These are phyloP conservation scores for Buddleja alternifolia DNA, from an alignment of 257 asterid genomes.

Conservation along the genomic window DNA sequence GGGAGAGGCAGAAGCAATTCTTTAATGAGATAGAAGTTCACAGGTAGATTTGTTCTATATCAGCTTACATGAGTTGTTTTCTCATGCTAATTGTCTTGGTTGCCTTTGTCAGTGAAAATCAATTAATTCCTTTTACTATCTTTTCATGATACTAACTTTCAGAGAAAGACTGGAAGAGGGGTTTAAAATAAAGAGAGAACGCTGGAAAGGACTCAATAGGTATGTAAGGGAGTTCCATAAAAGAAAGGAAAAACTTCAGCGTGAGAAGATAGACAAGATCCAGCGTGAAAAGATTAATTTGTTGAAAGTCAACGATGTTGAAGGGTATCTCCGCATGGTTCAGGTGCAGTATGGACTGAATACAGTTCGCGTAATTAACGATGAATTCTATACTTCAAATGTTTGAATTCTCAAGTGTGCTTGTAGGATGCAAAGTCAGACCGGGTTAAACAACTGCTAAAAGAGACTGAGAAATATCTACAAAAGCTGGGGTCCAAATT, in stretches of 20 bases:
- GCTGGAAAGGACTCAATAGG: slow-evolving; percentile 90
- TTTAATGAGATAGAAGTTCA: slow-evolving; percentile 93
- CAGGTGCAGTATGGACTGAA: slow-evolving; percentile 58
- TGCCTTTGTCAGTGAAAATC: slow-evolving; percentile 15
- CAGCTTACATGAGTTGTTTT: slow-evolving; percentile 14
- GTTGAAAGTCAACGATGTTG: slow-evolving; percentile 93
- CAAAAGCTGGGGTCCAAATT: slow-evolving; percentile 91
- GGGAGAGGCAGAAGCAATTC: slow-evolving; percentile 97
- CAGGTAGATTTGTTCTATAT: slow-evolving; percentile 55
- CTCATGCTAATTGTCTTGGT: slow-evolving; percentile 28
- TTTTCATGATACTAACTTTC: slow-evolving; percentile 30
- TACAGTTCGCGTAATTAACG: slow-evolving; percentile 14
- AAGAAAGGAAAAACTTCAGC: slow-evolving; percentile 92
- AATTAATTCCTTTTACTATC: slow-evolving; percentile 7
- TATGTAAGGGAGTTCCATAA: slow-evolving; percentile 92
- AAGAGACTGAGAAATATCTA: slow-evolving; percentile 97
- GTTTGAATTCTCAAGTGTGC: slow-evolving; percentile 29
- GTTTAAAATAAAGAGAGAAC: slow-evolving; percentile 89
- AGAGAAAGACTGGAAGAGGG: slow-evolving; percentile 97
- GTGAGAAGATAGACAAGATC: slow-evolving; percentile 97
- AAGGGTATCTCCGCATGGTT: slow-evolving; percentile 99
- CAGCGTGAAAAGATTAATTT: slow-evolving; percentile 99
- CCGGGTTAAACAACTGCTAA: slow-evolving; percentile 84
- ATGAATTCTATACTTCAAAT: slow-evolving; percentile 21
- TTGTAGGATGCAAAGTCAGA: slow-evolving; percentile 96